phyloP scores from a whole-genome alignment of 306 rosid genomes.

The Luffa acutangula region DNA sequence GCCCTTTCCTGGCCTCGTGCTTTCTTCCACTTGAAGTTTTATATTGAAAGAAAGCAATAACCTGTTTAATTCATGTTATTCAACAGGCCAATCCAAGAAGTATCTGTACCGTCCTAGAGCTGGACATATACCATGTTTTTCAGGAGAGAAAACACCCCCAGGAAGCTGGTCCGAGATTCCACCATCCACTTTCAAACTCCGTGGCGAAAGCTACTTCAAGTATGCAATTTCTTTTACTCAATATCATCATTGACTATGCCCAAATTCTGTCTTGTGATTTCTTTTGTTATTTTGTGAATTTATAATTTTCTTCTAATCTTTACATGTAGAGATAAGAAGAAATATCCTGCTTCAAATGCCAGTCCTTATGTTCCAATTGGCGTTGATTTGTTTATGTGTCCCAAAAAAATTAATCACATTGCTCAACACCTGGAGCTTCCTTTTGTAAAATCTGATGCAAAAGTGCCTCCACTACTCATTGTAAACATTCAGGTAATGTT shows the following conservation, averaged over 20 bases:
- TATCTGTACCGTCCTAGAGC: slow-evolving; percentile 51
- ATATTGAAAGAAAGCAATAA: neutral
- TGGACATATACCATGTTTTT: slow-evolving; percentile 50
- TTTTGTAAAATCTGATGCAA: slow-evolving; percentile 32
- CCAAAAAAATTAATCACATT: slow-evolving; percentile 75
- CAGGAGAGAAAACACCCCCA: slow-evolving; percentile 37
- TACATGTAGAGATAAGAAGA: slow-evolving; percentile 60
- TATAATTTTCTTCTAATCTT: slow-evolving; percentile 16
- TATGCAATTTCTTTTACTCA: slow-evolving; percentile 16
- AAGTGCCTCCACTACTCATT: slow-evolving; percentile 66
- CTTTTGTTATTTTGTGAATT: slow-evolving; percentile 1
- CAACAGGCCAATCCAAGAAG: slow-evolving; percentile 64
- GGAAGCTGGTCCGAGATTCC: slow-evolving; percentile 94
- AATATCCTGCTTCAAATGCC: slow-evolving; percentile 54
- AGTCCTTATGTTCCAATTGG: slow-evolving; percentile 86
- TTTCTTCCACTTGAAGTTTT: neutral
- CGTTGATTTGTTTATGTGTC: slow-evolving; percentile 68
- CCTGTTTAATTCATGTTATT: neutral
- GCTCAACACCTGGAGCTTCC: slow-evolving; percentile 88
- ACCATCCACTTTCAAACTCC: slow-evolving; percentile 78
- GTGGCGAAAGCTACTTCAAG: slow-evolving; percentile 83
- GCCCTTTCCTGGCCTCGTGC: neutral
- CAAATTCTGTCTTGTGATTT: neutral
- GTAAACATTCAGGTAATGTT: slow-evolving; percentile 76
- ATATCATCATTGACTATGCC: neutral